A percentile compares a stretch with the other conserved stretches of the same genome.
phyloP scores from a whole-genome alignment of 2,329 filamentous ascomycete species.

The Mycosphaerelloides madeirae region DNA sequence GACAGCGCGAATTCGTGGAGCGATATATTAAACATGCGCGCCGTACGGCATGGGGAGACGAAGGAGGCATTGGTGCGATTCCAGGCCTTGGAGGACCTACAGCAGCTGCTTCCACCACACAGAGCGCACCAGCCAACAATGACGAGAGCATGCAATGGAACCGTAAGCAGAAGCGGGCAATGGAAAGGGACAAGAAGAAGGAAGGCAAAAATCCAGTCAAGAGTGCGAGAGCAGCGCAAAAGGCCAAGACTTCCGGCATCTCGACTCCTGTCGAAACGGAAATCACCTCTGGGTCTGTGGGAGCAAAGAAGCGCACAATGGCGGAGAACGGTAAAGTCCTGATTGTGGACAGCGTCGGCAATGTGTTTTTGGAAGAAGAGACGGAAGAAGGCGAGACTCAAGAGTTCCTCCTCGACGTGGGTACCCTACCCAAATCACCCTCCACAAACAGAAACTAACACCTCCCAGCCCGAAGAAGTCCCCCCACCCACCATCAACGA shows the following conservation, averaged over 20 bases:
- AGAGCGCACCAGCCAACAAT: conserved; percentile 29
- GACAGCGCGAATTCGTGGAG: conserved; percentile 85
- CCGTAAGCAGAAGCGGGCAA: conserved; percentile 78
- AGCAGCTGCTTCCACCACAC: conserved; percentile 40
- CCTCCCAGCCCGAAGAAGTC: conserved; percentile 68
- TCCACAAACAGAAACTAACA: conserved; percentile 3
- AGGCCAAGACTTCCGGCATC: conserved; percentile 44
- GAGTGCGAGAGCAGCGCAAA: conserved; percentile 49
- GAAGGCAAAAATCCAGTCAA: conserved; percentile 48
- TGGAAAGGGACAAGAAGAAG: conserved; percentile 78
- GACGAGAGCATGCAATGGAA: conserved; percentile 61
- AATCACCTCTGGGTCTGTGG: conserved; percentile 57
- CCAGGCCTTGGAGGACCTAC: conserved; percentile 55
- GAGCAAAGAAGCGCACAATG: conserved; percentile 78
- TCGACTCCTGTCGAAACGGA: conserved; percentile 53
- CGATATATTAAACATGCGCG: conserved; percentile 87
- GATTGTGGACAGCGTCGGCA: conserved; percentile 84
- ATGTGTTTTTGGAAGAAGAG: conserved; percentile 91
- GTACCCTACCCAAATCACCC: conserved; percentile 35
- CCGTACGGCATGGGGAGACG: conserved; percentile 84
- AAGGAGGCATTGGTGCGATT: conserved; percentile 60
- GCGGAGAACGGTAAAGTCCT: conserved; percentile 94
- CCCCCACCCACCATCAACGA: conserved; percentile 70
- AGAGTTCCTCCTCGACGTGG: conserved; percentile 83
- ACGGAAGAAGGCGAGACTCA: conserved; percentile 78